These are phyloP conservation scores for Suillus variegatus DNA, from an alignment of 768 basidiomycete genomes.

Conservation along the genomic window DNA sequence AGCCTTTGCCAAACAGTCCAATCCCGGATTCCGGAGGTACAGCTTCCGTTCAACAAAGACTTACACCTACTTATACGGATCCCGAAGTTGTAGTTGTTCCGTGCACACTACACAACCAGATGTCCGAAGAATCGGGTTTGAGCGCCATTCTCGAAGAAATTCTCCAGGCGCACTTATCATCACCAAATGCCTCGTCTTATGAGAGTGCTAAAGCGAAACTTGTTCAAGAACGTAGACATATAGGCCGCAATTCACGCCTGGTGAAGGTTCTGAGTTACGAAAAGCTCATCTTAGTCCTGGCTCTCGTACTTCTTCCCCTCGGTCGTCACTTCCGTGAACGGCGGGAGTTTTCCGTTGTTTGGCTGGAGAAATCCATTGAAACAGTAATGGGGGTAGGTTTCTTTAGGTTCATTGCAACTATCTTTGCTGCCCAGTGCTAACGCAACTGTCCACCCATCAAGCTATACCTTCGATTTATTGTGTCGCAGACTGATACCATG, in stretches of 20 bases:
- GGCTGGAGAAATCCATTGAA: background rate
- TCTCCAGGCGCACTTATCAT: background rate
- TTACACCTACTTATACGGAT: too few relatives aligned
- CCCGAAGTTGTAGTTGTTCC: background rate
- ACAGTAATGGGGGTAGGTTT: background rate
- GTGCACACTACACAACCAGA: background rate
- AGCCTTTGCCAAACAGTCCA: conserved; percentile 9
- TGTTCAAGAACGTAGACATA: background rate
- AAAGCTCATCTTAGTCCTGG: background rate
- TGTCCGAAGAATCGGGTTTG: background rate
- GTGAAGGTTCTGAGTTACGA: background rate
- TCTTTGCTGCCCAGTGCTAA: background rate
- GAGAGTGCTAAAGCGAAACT: background rate
- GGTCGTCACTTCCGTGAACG: background rate
- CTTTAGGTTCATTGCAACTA: background rate
- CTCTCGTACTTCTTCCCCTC: background rate
- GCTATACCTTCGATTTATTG: background rate
- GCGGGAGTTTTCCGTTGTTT: background rate
- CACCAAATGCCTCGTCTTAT: background rate
- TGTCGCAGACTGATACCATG: background rate
- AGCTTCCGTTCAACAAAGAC: background rate
- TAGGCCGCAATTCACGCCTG: background rate
- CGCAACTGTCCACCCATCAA: background rate
- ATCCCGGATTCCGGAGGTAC: background rate
- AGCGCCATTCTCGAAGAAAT: background rate